Percentiles rank a stretch among this genome's conserved stretches.
These are phyloP conservation scores for Ceratobasidium sp. DNA, from an alignment of 1,284 basidiomycete species.

Conservation along the genomic window DNA sequence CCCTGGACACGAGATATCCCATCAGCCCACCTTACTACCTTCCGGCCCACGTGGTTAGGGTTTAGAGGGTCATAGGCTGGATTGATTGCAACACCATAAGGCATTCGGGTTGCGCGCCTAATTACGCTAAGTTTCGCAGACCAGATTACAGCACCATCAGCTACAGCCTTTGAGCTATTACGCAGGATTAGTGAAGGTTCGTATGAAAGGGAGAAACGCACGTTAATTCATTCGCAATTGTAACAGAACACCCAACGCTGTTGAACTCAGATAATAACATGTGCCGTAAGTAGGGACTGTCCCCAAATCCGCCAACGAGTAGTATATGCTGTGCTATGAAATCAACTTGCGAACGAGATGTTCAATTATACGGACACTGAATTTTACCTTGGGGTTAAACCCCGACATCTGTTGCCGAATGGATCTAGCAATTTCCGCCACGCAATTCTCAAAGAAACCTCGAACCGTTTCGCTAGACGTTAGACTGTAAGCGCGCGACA, in stretches of 20 bases:
- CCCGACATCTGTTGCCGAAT: conserved; percentile 38
- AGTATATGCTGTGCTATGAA: conserved; percentile 16
- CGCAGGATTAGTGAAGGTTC: background rate
- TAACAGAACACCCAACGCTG: conserved; percentile 15
- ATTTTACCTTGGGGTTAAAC: conserved; percentile 19
- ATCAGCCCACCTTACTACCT: conserved; percentile 23
- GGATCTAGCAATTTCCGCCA: conserved; percentile 26
- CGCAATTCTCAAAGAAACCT: conserved; percentile 42
- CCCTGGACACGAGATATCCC: conserved; percentile 33
- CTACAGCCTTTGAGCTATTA: conserved; percentile 41
- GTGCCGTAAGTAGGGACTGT: conserved; percentile 28
- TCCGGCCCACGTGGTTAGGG: conserved; percentile 20
- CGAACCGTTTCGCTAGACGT: conserved; percentile 2
- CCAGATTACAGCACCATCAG: conserved; percentile 48
- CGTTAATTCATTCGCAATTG: conserved; percentile 41
- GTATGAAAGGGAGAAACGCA: background rate
- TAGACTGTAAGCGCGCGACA: background rate
- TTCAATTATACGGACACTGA: background rate
- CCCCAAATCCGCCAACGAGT: conserved; percentile 34
- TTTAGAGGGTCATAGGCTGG: conserved; percentile 27
- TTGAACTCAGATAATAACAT: conserved; percentile 9
- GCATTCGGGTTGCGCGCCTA: conserved; percentile 39
- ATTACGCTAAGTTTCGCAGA: conserved; percentile 30
- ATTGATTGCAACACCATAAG: conserved; percentile 41
- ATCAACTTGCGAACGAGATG: background rate